Base-by-base conservation (phyloP, 2,329 filamentous ascomycete genomes). In the Curvularia sp. region DNA sequence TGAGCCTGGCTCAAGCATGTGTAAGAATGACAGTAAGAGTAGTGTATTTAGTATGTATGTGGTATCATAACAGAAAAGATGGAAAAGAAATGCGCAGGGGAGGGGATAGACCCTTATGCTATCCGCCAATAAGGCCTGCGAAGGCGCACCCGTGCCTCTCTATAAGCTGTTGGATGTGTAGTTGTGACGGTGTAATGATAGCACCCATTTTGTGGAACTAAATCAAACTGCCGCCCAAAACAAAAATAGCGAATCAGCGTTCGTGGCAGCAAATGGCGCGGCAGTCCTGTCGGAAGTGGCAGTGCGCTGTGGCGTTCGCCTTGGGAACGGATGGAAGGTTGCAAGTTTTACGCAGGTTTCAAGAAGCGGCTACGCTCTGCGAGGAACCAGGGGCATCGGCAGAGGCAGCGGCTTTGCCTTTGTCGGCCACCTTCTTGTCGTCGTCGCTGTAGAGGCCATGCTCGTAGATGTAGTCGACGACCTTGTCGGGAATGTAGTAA, bases 381-480 rank as follows among this genome's bases (percentile, higher is more conserved):
- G 72, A 73, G 15, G 74, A 74, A 8, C 66, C 68, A 12, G 65
- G 53, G 20, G 63, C 60, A 5, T 71, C 66, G 24, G 57, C 48
- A 18, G 66, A 57, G 2, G 57, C 71, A 55, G 69, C 69, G 33
- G 68, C 69, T 44, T 77, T 76, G 49, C 73, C 74, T 55, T 75
- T 76, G 30, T 73, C 75, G 10, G 70, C 60, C 31, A 67, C 67
- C 60, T 75, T 76, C 65, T 74, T 75, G 51, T 75, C 74, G 48
- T 78, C 76, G 8, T 77, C 75, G 26, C 64, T 66, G 62, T 78
- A 78, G n/a, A 78, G 69, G 33, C 66, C 67, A 57, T 77, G 73
- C 60, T 77, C 73, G 65, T 78, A 76, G 55, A 78, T 78, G 61
- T 78, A 78, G 58, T 77, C 75, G 46, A 75, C 72, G 6, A 74